Percentiles rank a stretch among this genome's conserved stretches.
These are phyloP conservation scores for Neopestalotiopsis clavispora DNA, from an alignment of 2,329 filamentous ascomycete species.

Conservation along the genomic window DNA sequence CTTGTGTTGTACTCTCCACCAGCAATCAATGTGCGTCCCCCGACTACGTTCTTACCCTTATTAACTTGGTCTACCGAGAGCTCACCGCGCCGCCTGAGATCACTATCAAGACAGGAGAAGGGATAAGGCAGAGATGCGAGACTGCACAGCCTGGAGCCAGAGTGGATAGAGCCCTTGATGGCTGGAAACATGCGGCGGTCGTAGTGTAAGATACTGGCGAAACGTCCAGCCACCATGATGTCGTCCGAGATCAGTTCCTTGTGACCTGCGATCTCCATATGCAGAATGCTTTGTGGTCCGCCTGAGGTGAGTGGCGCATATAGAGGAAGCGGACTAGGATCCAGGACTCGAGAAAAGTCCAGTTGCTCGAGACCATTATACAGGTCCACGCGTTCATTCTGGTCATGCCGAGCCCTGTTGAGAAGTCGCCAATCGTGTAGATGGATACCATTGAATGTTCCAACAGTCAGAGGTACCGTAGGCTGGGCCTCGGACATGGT, in stretches of 20 bases:
- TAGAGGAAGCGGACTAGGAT: conserved; percentile 55
- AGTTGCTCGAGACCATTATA: conserved; percentile 31
- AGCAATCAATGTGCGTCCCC: conserved; percentile 73
- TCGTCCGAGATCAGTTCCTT: conserved; percentile 68
- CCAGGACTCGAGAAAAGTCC: conserved; percentile 49
- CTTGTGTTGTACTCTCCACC: conserved; percentile 92
- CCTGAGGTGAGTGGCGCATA: conserved; percentile 81
- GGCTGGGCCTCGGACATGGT: conserved; percentile 74
- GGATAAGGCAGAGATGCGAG: conserved; percentile 73
- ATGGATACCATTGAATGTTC: conserved; percentile 80
- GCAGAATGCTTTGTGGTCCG: conserved; percentile 81
- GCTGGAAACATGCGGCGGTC: conserved; percentile 85
- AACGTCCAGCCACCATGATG: conserved; percentile 88
- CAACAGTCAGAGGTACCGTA: conserved; percentile 78
- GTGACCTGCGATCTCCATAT: conserved; percentile 65
- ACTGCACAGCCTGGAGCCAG: conserved; percentile 78
- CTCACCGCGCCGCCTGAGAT: conserved; percentile 59
- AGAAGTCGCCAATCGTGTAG: conserved; percentile 75
- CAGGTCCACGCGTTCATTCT: conserved; percentile 42
- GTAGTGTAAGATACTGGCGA: conserved; percentile 87
- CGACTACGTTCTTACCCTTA: conserved; percentile 55
- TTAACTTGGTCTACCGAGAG: conserved; percentile 59
- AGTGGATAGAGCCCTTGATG: conserved; percentile 79
- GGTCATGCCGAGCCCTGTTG: conserved; percentile 35
- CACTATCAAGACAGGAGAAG: conserved; percentile 66